These are phyloP conservation scores for Coemansia sp. DNA, from an alignment of 192 early-diverging fungal species.

Conservation along the genomic window DNA sequence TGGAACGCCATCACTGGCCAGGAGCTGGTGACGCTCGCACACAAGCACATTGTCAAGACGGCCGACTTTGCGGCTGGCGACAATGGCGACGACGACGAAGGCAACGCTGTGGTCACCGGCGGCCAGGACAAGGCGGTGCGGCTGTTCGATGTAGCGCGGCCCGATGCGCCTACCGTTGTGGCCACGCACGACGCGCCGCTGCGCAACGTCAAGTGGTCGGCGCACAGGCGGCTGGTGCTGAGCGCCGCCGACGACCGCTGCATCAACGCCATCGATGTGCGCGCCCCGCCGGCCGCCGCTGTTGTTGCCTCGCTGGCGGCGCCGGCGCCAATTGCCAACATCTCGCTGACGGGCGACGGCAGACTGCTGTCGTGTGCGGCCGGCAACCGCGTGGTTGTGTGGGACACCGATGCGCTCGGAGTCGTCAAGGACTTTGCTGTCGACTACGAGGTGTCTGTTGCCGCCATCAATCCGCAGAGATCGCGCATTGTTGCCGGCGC, in stretches of 20 bases:
- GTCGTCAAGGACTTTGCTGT: slow-evolving; percentile 59
- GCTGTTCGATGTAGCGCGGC: slow-evolving; percentile 74
- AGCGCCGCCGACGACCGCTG: slow-evolving; percentile 63
- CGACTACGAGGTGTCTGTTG: slow-evolving; percentile 73
- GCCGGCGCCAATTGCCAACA: slow-evolving; percentile 66
- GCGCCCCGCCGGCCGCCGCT: slow-evolving; percentile 55
- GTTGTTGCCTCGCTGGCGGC: slow-evolving; percentile 63
- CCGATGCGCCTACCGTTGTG: slow-evolving; percentile 24
- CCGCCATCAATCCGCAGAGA: slow-evolving; percentile 80
- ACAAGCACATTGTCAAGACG: slow-evolving; percentile 81
- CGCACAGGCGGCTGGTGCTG: slow-evolving; percentile 54
- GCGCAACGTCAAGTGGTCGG: slow-evolving; percentile 46
- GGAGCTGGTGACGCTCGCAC: slow-evolving; percentile 67
- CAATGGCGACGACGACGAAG: slow-evolving; percentile 26
- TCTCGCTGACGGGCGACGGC: slow-evolving; percentile 75
- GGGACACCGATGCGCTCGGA: slow-evolving; percentile 69
- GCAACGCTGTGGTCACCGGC: slow-evolving; percentile 72
- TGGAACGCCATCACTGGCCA: slow-evolving; percentile 86
- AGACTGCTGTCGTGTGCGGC: slow-evolving; percentile 76
- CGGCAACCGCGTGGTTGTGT: slow-evolving; percentile 73
- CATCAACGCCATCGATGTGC: slow-evolving; percentile 74
- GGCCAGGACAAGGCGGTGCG: slow-evolving; percentile 81
- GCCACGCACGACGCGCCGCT: slow-evolving; percentile 43
- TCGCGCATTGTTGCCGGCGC: slow-evolving; percentile 81
- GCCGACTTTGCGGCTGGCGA: slow-evolving; percentile 78